A percentile compares a stretch with the other conserved stretches of the same genome.
These are phyloP conservation scores for Phoma sp. DNA, from an alignment of 2,329 filamentous ascomycete species.

Conservation along the genomic window DNA sequence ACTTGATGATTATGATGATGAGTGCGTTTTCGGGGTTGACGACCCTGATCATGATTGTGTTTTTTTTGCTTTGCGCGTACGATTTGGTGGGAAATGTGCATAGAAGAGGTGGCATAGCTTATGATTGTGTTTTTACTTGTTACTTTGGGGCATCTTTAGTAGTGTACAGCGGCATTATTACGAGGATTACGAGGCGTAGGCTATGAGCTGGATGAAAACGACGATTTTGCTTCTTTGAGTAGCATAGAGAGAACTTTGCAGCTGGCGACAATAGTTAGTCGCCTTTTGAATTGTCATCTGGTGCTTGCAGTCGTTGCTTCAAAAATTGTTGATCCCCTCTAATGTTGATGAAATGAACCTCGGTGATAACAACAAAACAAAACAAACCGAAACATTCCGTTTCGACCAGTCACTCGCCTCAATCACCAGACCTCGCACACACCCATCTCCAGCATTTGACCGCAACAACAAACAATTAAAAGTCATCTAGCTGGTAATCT, in stretches of 20 bases:
- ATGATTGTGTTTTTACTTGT: constrained; percentile 1
- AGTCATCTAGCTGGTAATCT: no score
- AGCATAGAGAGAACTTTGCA: not conserved
- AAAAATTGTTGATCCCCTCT: no score
- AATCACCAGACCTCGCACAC: not conserved
- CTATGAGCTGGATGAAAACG: constrained; percentile 2
- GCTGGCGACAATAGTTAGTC: not conserved
- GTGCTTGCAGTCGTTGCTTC: not conserved
- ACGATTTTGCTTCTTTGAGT: not conserved
- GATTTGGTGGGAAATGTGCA: constrained; percentile 2
- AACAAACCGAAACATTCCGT: constrained; percentile 4
- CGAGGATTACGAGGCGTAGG: not conserved
- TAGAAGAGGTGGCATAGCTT: not conserved
- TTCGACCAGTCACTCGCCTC: not conserved
- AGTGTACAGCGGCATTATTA: constrained; percentile 3
- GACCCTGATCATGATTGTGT: constrained; percentile 2
- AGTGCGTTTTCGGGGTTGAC: not conserved
- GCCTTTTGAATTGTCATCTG: not conserved
- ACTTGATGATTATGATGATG: constrained; percentile 1
- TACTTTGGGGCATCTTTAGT: constrained; percentile 1
- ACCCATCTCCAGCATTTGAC: not conserved
- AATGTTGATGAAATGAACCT: no score
- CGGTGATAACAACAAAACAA: constrained; percentile 1
- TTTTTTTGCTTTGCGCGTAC: not conserved
- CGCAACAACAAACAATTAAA: not conserved